These are phyloP conservation scores for Mortierella sp. DNA, from an alignment of 371 early-diverging fungal species.

Conservation along the genomic window DNA sequence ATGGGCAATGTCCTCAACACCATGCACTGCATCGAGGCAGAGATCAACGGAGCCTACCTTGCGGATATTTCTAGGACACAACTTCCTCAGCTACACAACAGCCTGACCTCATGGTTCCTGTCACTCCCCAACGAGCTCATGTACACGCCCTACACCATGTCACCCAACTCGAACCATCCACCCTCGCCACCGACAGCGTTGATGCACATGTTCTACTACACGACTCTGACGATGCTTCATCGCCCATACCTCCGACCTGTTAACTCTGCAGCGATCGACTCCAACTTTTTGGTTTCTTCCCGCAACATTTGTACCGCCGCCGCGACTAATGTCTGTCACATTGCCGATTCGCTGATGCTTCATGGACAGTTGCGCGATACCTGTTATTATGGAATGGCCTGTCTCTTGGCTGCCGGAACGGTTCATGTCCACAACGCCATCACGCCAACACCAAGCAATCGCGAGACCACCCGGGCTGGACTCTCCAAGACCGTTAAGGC, in stretches of 20 bases:
- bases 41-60: slow-evolving; percentile 52
- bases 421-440: slow-evolving; percentile 57
- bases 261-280: slow-evolving; percentile 53
- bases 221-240: slow-evolving; percentile 53
- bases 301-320: slow-evolving; percentile 56
- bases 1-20: slow-evolving; percentile 57
- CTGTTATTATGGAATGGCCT: slow-evolving; percentile 57
- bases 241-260: slow-evolving; percentile 56
- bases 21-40: slow-evolving; percentile 57
- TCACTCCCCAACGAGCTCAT: slow-evolving; percentile 57
- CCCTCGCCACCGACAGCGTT: slow-evolving; percentile 54
- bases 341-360: slow-evolving; percentile 56
- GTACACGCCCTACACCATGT: slow-evolving; percentile 58
- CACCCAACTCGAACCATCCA: slow-evolving; percentile 56
- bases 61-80: slow-evolving; percentile 55
- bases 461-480: slow-evolving; percentile 55
- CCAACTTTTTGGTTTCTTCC: slow-evolving; percentile 55
- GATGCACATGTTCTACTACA: slow-evolving; percentile 59
- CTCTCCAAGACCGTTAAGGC: slow-evolving; percentile 58
- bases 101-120: slow-evolving; percentile 56
- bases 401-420: slow-evolving; percentile 54
- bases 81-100: slow-evolving; percentile 55
- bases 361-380: slow-evolving; percentile 56
- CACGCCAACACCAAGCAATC: slow-evolving; percentile 49
- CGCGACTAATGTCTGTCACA: slow-evolving; percentile 56